Evolutionary conservation across 2,329 filamentous ascomycete species (phyloP).

Genomic region (Cladobotryum mycophilum): DNA sequence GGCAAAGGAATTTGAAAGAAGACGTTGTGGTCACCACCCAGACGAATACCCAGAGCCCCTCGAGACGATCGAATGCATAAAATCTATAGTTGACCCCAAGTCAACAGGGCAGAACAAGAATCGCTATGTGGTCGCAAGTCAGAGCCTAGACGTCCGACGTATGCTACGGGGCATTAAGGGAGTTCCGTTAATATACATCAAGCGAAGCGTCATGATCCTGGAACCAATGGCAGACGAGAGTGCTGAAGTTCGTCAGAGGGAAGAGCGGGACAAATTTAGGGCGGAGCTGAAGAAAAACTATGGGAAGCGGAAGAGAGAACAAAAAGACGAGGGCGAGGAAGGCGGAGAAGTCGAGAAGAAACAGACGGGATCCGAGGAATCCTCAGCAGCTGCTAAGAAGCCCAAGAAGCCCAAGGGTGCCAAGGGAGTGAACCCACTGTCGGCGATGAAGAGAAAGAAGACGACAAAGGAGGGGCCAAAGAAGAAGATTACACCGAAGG

Average conservation of each 20-base stretch:
- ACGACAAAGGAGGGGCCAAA: slow-evolving; percentile 19
- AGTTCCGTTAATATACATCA: slow-evolving; percentile 72
- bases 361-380: slow-evolving; percentile 16
- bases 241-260: slow-evolving; percentile 54
- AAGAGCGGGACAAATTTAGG: slow-evolving; percentile 70
- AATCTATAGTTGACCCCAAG: slow-evolving; percentile 74
- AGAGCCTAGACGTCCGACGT: slow-evolving; percentile 58
- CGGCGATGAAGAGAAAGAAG: slow-evolving; percentile 64
- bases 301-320: slow-evolving; percentile 47
- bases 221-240: slow-evolving; percentile 69
- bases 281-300: slow-evolving; percentile 54
- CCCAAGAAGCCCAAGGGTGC: slow-evolving; percentile 42
- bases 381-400: slow-evolving; percentile 17
- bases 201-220: slow-evolving; percentile 64
- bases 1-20: slow-evolving; percentile 68
- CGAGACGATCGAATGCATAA: slow-evolving; percentile 62
- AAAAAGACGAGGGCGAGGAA: slow-evolving; percentile 33
- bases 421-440: slow-evolving; percentile 66
- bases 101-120: slow-evolving; percentile 65
- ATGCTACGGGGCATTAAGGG: slow-evolving; percentile 61
- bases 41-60: slow-evolving; percentile 66
- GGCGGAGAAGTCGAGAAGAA: slow-evolving; percentile 20
- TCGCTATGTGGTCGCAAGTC: slow-evolving; percentile 70
- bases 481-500: slow-evolving; percentile 21
- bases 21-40: slow-evolving; percentile 72